Evolutionary conservation across 2,329 filamentous ascomycete genomes (phyloP).

Genomic region (Xylariaceae sp.): DNA sequence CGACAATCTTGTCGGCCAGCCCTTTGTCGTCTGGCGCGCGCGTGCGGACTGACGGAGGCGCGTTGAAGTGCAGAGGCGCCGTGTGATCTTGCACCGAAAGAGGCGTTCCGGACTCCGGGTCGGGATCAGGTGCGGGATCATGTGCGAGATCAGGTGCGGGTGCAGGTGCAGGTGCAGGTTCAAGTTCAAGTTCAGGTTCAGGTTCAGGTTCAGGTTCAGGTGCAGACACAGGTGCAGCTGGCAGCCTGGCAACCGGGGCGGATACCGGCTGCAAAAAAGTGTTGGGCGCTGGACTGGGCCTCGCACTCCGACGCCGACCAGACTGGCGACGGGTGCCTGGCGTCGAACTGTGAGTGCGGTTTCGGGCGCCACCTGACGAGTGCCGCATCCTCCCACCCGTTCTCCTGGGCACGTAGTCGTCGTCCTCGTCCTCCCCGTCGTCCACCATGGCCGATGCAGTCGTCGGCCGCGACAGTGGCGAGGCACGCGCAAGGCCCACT

Average conservation of each 20-base stretch:
- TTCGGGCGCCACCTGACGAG: constrained; percentile 5
- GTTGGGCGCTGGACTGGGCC: constrained; percentile 15
- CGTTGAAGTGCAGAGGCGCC: constrained; percentile 13
- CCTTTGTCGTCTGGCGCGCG: constrained; percentile 31
- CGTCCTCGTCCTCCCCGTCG: constrained; percentile 34
- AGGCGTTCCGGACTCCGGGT: constrained; percentile 2
- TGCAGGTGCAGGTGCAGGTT: constrained; percentile 1
- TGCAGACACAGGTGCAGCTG: not conserved
- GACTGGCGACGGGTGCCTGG: constrained; percentile 19
- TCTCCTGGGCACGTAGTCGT: constrained; percentile 36
- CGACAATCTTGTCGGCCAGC: constrained; percentile 44
- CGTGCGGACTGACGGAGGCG: constrained; percentile 11
- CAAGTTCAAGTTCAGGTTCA: not conserved
- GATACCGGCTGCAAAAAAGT: not conserved
- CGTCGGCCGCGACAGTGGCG: constrained; percentile 14
- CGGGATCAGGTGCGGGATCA: not conserved
- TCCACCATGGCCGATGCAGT: constrained; percentile 16
- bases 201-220: constrained; percentile 1
- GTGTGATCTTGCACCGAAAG: too few relatives aligned
- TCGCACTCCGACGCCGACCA: constrained; percentile 16
- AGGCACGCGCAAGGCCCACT: too few relatives aligned
- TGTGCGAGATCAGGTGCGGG: not conserved
- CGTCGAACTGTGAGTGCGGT: constrained; percentile 6
- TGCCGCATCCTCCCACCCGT: constrained; percentile 16
- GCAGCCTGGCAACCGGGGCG: constrained; percentile 1